Base-by-base conservation (phyloP, 371 early-diverging fungal species). In the Actinomucor elegans region DNA sequence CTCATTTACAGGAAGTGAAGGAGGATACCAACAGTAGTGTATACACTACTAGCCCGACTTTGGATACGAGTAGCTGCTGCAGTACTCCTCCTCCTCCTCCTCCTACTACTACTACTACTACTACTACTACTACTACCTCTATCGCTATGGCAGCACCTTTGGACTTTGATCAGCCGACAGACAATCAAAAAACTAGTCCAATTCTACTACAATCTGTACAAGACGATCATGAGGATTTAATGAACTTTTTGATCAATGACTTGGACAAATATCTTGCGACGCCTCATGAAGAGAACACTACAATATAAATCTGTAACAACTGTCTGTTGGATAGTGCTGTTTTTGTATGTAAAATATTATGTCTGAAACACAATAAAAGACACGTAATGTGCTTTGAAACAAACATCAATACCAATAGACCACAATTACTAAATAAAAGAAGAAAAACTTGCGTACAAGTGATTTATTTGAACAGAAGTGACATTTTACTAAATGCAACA, bases 1-100 rank as follows among this genome's bases (percentile, higher is more conserved):
- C 41, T 17, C 64, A 61, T 38, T 26, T 59, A 9, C 67, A 64
- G 54, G 71, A 71, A 5, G 33, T 57, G 0, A 4, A 41, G 8
- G 51, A 57, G 6, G 52, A 52, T 10, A 32, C 31, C 14, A 40
- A 26, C 12, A 28, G 29, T 28, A 34, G 34, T 14, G 40, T 21
- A 20, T 49, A 37, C 15, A 32, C 6, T 8, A 14, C 14, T 6
- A 41, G 35, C 20, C 32, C n/a, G 23, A 12, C 52, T 29, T 3
- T 37, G n/a, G 5, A 31, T 11, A 11, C 14, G 0, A 32, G 5
- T 18, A 31, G 12, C 40, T 12, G 12, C 14, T 34, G n/a, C 17
- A 32, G 14, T 15, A 21, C 24, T 1, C 3, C 34, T 7, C 33
- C 20, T 21, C 14, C 6, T 3, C 6, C n/a, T 14, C 8, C 48